Conservation (phyloP, 2,329 filamentous ascomycete genomes). For the Epichloe sylvatica region DNA sequence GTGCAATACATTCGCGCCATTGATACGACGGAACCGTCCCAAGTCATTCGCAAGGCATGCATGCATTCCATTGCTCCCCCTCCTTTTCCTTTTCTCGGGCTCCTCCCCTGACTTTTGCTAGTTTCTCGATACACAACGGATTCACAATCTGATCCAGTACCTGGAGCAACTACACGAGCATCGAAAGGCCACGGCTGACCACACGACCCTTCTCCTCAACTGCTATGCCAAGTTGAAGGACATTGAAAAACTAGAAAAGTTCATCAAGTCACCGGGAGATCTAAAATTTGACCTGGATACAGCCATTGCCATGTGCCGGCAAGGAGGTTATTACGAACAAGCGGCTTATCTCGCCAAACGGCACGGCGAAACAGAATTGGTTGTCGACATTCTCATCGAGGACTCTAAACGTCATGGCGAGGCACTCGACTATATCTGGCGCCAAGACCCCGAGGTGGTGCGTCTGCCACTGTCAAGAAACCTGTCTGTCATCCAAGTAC, state of each 20-base stretch:
- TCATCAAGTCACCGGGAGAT: constrained; percentile 90
- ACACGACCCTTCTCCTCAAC: constrained; percentile 86
- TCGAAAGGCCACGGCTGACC: constrained; percentile 82
- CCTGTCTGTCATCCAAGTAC: background rate
- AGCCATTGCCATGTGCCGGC: constrained; percentile 91
- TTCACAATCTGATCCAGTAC: constrained; percentile 95
- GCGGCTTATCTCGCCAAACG: constrained; percentile 90
- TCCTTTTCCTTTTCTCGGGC: background rate
- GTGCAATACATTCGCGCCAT: constrained; percentile 94
- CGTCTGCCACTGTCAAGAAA: constrained; percentile 17
- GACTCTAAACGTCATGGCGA: constrained; percentile 84
- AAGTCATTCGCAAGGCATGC: constrained; percentile 84
- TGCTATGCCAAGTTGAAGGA: constrained; percentile 98
- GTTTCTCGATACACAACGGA: constrained; percentile 93
- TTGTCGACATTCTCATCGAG: constrained; percentile 91
- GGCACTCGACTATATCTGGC: constrained; percentile 83
- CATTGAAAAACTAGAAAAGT: constrained; percentile 86
- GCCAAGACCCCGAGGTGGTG: constrained; percentile 64
- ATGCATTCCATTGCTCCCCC: background rate
- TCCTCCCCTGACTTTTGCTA: constrained; percentile 20
- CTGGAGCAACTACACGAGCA: constrained; percentile 92
- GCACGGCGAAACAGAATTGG: constrained; percentile 83
- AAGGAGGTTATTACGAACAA: constrained; percentile 93
- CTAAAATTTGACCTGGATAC: constrained; percentile 95
- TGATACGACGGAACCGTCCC: constrained; percentile 88